Evolutionary conservation across 2,329 filamentous ascomycete species (phyloP).

Genomic region (Graphiopsis chlorocephala): DNA sequence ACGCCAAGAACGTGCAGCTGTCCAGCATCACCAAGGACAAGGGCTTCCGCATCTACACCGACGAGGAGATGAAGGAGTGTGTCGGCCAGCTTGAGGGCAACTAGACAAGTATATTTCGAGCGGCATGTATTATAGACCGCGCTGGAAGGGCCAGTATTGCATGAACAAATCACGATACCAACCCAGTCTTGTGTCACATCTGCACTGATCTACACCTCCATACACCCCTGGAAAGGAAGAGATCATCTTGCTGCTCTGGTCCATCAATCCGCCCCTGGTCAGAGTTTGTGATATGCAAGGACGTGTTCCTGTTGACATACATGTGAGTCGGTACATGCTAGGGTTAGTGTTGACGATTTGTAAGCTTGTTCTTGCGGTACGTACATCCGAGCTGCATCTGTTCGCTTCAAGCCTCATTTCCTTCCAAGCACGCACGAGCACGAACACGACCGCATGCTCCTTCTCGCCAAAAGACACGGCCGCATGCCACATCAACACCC

Average conservation of each 20-base stretch:
- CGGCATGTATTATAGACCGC: conserved; percentile 11
- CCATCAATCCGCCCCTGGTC: no score
- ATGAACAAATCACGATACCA: conserved; percentile 11
- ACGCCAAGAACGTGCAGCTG: conserved; percentile 97
- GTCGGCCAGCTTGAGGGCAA: conserved; percentile 71
- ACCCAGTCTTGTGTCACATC: background rate
- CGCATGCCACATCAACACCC: background rate
- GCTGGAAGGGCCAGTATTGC: conserved; percentile 6
- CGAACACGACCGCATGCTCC: no score
- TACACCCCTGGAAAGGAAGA: background rate
- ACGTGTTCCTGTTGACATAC: no score
- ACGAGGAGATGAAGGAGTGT: conserved; percentile 93
- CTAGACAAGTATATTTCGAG: conserved; percentile 25
- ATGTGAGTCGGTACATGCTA: background rate
- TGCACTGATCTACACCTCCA: no score
- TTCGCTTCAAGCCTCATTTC: no score
- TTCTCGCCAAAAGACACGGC: no score
- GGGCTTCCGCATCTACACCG: conserved; percentile 97
- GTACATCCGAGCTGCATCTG: no score
- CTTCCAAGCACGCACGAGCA: no score
- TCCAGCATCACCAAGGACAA: conserved; percentile 97
- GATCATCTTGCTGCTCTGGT: background rate
- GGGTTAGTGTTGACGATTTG: background rate
- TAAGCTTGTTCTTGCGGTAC: no score
- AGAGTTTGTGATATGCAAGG: no score